phyloP scores from a whole-genome alignment of 78 protist species.

The Corallochytrium limacisporum region DNA sequence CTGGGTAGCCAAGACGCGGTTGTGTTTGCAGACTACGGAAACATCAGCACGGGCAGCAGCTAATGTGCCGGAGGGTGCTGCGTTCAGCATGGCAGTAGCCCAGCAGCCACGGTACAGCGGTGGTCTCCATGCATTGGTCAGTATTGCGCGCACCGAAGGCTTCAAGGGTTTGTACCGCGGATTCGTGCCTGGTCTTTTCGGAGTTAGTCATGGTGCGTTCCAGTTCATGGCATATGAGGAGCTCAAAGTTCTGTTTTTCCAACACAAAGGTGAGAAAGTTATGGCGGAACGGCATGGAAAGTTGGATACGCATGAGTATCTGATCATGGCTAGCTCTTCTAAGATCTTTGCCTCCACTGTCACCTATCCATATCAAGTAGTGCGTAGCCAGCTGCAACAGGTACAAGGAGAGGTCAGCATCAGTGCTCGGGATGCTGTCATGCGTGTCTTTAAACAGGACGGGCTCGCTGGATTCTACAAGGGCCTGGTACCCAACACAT shows the following conservation, averaged over 20 bases:
- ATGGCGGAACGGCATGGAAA: too few species aligned
- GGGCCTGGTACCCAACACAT: slow-evolving; percentile 8
- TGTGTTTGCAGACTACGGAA: background rate
- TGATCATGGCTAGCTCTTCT: slow-evolving; percentile 15
- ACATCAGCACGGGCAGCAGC: background rate
- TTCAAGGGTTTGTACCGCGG: background rate
- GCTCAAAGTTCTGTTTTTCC: slow-evolving; percentile 9
- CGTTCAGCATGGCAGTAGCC: background rate
- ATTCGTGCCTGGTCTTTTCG: slow-evolving; percentile 6
- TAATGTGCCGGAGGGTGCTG: background rate
- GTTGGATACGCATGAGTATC: too few species aligned
- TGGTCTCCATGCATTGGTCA: background rate
- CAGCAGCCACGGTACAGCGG: background rate
- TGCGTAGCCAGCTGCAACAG: slow-evolving; percentile 10
- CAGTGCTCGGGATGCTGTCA: background rate
- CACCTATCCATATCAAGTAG: slow-evolving; percentile 36
- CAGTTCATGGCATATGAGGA: slow-evolving; percentile 34
- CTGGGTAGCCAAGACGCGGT: background rate
- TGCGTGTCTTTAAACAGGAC: slow-evolving; percentile 4
- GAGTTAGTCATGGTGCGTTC: slow-evolving; percentile 15
- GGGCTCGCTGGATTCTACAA: slow-evolving; percentile 9
- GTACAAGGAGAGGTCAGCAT: background rate
- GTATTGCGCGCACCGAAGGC: background rate
- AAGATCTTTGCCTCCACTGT: slow-evolving; percentile 16
- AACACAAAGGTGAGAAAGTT: too few species aligned